Percentiles rank a stretch among this genome's conserved stretches.
Conservation (phyloP, 2,329 filamentous ascomycete species). For the Trichoderma oligosporum region DNA sequence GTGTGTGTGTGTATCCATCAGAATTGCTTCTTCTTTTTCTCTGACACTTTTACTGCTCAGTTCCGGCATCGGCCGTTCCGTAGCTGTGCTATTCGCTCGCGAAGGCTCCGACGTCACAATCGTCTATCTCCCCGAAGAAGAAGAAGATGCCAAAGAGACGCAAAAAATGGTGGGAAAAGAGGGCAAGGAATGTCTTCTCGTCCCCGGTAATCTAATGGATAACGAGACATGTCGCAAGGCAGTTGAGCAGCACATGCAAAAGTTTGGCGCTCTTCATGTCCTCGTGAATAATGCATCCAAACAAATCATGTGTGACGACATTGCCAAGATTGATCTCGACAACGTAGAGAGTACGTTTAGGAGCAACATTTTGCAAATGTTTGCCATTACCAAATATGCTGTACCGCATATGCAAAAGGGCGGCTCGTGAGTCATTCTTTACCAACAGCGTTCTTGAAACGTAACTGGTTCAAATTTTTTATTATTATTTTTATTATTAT, state of each 20-base stretch:
- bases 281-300: constrained; percentile 67
- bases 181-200: constrained; percentile 61
- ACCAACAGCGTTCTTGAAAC: too few relatives aligned
- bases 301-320: constrained; percentile 12
- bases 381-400: constrained; percentile 74
- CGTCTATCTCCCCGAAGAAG: constrained; percentile 69
- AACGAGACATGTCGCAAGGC: constrained; percentile 66
- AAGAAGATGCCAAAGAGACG: constrained; percentile 71
- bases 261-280: constrained; percentile 68
- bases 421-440: constrained; percentile 3
- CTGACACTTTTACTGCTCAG: too few relatives aligned
- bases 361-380: constrained; percentile 79
- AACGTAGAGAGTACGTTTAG: constrained; percentile 71
- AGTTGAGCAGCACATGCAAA: constrained; percentile 61
- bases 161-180: constrained; percentile 65
- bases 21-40: background rate
- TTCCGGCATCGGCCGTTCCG: constrained; percentile 69
- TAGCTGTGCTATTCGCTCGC: constrained; percentile 73
- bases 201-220: constrained; percentile 61
- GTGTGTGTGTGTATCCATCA: too few relatives aligned
- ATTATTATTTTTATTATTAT: too few relatives aligned
- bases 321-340: constrained; percentile 41
- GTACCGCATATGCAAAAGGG: constrained; percentile 64
- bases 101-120: constrained; percentile 74
- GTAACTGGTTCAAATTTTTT: too few relatives aligned